Evolutionary conservation across 257 asterid genomes (phyloP).

Genomic region (Striga asiatica): DNA sequence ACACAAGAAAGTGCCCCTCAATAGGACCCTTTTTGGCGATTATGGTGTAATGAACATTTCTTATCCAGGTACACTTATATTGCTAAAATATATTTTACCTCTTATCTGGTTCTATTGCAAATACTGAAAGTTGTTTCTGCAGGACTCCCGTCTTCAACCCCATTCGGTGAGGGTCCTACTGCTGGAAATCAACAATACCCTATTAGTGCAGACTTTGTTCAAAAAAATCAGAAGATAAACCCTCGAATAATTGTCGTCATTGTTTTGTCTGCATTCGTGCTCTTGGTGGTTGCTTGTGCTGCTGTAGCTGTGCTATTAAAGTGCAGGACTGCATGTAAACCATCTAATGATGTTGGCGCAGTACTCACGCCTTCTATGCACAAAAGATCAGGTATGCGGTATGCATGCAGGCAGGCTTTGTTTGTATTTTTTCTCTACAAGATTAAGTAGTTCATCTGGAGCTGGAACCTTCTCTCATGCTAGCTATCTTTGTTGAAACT

Average conservation of each 20-base stretch:
- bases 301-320: constrained; percentile 56
- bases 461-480: not conserved
- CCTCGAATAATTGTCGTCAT: constrained; percentile 58
- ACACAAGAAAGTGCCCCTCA: constrained; percentile 72
- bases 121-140: constrained; percentile 17
- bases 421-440: not conserved
- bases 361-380: constrained; percentile 43
- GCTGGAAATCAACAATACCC: constrained; percentile 65
- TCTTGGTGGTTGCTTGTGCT: constrained; percentile 65
- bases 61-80: constrained; percentile 63
- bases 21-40: constrained; percentile 78
- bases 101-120: constrained; percentile 1
- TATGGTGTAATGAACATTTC: constrained; percentile 48
- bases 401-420: constrained; percentile 1
- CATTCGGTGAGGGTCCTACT: constrained; percentile 57
- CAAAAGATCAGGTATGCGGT: constrained; percentile 88
- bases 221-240: constrained; percentile 59
- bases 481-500: not conserved
- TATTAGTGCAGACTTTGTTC: constrained; percentile 51
- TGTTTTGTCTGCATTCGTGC: constrained; percentile 64
- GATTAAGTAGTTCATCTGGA: not conserved
- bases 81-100: not conserved
- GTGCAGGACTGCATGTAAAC: constrained; percentile 52
- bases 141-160: constrained; percentile 67
- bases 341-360: constrained; percentile 76